Base-by-base conservation (phyloP, 108 stramenopile species). In the Schizochytrium sp. region DNA sequence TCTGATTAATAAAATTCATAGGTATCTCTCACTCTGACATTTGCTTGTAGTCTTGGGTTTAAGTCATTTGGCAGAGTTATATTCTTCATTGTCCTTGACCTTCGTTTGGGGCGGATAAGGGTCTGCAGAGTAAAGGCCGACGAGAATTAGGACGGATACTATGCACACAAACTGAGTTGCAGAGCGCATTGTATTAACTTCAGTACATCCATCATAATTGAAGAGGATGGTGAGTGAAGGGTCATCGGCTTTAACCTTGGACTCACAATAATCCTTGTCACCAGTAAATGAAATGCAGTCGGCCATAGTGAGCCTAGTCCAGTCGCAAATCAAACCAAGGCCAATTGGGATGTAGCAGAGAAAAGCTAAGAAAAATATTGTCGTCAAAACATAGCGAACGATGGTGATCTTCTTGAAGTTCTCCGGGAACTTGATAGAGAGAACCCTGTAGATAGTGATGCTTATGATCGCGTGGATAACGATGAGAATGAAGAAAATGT, bases 331-430 rank as follows among this genome's bases (percentile, higher is more conserved):
- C 12, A 83, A 53, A 38, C 17, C 76, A 40, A 83, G 76, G 13
- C 76, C 76, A n/a, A 83, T 53, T n/a, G 76, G 76, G 47, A 83
- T 83, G 76, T 83, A 83, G 47, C 49, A 2, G 28, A 83, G 49
- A 42, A 83, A 83, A 13, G 76, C 47, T 17, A 83, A 13, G 45
- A 49, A 5, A 12, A 83, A 28, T 13, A 83, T 12, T 1, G 12
- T 38, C 28, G 55, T 17, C 47, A 53, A 13, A 10, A 83, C 40
- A 50, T 83, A 83, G 10, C 76, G 47, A 17, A 40, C 28, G 15
- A 83, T 10, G 38, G 55, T 49, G 53, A 83, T 47, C 10, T 83
- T 69, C 7, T 8, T 7, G 28, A 69, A 69, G 28, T 0, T 8
- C 64, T 69, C 64, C 40, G 40, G 64, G 28, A 28, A 28, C 28